These are phyloP conservation scores for Echeveria elegans DNA, from an alignment of 164 flowering plant species.

Conservation along the genomic window DNA sequence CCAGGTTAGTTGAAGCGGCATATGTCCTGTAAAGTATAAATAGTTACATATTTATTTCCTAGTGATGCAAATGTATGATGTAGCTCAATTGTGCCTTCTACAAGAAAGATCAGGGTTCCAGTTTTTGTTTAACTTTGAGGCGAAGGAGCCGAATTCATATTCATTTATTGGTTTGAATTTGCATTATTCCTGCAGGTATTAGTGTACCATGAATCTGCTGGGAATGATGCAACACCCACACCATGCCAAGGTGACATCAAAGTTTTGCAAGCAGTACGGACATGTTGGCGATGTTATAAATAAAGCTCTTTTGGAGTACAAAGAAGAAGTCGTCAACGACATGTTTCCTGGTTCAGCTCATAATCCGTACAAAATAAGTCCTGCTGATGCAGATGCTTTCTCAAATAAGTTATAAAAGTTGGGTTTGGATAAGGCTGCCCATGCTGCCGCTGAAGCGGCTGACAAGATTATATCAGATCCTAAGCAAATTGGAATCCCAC, in stretches of 20 bases:
- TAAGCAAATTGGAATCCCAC: not conserved
- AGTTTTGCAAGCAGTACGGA: conserved; percentile 82
- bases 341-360: conserved; percentile 70
- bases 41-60: not conserved
- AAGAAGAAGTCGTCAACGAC: conserved; percentile 71
- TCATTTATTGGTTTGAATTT: not conserved
- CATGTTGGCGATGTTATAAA: conserved; percentile 70
- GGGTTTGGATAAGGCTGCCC: conserved; percentile 73
- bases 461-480: conserved; percentile 27
- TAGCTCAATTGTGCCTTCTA: not conserved
- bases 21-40: not conserved
- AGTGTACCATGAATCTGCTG: conserved; percentile 90
- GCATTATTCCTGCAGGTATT: conserved; percentile 51
- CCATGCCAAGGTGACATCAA: conserved; percentile 97
- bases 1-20: conserved; percentile 34
- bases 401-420: conserved; percentile 44
- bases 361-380: conserved; percentile 65
- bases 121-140: no score
- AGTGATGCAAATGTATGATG: not conserved
- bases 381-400: conserved; percentile 46
- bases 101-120: no score
- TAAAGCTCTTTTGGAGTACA: conserved; percentile 74
- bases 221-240: conserved; percentile 98
- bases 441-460: conserved; percentile 64
- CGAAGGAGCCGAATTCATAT: not conserved